These are phyloP conservation scores for Chrysanthemum lavandulifolium DNA, from an alignment of 129 eudicot genomes.

Conservation along the genomic window DNA sequence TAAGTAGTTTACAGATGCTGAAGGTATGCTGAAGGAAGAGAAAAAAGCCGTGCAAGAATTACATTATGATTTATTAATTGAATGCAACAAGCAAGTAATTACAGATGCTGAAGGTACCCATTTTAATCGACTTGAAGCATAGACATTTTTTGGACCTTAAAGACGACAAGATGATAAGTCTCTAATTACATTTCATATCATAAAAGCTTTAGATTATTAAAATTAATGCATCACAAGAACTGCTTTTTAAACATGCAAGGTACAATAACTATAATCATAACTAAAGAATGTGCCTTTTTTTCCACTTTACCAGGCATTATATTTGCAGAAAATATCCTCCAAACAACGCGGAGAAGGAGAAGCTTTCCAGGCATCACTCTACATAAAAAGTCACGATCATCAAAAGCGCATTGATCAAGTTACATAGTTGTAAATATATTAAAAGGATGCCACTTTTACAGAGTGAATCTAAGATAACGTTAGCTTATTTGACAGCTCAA, in stretches of 20 bases:
- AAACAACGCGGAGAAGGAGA: conserved; percentile 52
- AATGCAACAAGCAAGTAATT: not conserved
- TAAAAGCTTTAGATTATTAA: not conserved
- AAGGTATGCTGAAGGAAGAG: not conserved
- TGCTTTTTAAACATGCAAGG: conserved; percentile 9
- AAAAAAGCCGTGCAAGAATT: not conserved
- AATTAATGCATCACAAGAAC: conserved; percentile 7
- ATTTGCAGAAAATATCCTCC: conserved; percentile 58
- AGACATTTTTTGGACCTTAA: not conserved
- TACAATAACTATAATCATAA: not conserved
- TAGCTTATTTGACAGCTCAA: conserved; percentile 4
- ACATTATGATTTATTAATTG: not conserved
- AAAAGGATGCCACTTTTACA: not conserved
- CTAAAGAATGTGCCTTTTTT: conserved; percentile 5
- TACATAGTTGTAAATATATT: not conserved
- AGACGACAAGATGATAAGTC: not conserved
- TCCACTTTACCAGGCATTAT: conserved; percentile 42
- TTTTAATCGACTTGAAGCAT: not conserved
- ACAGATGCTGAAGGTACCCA: not conserved
- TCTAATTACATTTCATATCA: not conserved
- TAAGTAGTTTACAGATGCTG: not conserved
- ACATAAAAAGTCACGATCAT: conserved; percentile 14
- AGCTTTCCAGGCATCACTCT: conserved; percentile 57
- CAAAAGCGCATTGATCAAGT: not conserved
- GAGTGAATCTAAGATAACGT: not conserved